Evolutionary conservation across 2,329 filamentous ascomycete genomes (phyloP).

Genomic region (Calonectria leucothoes): DNA sequence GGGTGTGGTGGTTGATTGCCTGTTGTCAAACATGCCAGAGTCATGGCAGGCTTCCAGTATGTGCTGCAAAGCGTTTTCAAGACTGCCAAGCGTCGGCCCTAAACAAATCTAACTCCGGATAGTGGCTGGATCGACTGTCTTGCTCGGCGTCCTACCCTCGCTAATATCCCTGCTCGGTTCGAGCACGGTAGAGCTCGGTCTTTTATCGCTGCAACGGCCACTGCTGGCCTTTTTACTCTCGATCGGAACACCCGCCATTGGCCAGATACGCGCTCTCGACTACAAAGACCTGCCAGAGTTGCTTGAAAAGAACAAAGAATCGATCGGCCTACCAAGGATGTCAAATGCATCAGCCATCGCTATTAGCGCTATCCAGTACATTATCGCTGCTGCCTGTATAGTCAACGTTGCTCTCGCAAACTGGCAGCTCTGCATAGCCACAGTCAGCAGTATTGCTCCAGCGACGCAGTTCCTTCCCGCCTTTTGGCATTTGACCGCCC

Average conservation of each 20-base stretch:
- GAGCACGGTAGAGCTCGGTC: background rate
- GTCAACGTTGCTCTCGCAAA: background rate
- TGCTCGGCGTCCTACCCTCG: background rate
- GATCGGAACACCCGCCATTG: background rate
- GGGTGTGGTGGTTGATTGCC: background rate
- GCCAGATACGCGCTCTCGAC: background rate
- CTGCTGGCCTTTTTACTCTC: background rate
- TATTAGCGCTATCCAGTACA: background rate
- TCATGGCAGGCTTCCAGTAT: conserved; percentile 1
- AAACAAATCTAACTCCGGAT: background rate
- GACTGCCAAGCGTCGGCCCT: background rate
- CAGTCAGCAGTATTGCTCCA: background rate
- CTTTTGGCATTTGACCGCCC: background rate
- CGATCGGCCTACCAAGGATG: background rate
- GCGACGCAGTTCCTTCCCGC: background rate
- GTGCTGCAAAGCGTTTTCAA: background rate
- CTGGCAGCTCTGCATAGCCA: background rate
- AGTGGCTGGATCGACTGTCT: background rate
- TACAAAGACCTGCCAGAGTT: background rate
- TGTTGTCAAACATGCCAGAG: background rate
- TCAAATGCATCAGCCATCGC: background rate
- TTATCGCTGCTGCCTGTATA: background rate
- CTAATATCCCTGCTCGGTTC: background rate
- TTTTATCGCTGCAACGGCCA: background rate
- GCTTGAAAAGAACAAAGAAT: background rate